These are phyloP conservation scores for Meripilus lineatus DNA, from an alignment of 1,284 basidiomycete genomes.

Conservation along the genomic window DNA sequence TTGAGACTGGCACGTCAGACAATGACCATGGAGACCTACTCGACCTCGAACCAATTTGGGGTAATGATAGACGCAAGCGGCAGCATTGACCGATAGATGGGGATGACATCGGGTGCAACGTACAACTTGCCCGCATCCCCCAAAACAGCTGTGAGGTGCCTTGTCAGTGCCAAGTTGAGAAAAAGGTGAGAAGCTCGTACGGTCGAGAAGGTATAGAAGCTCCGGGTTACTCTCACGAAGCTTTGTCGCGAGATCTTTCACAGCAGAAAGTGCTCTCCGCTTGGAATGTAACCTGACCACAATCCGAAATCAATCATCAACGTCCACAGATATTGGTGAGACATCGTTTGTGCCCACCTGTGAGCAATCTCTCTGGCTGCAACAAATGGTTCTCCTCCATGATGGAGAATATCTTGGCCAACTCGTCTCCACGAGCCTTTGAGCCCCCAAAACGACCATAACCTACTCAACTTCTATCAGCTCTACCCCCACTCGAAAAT, in stretches of 20 bases:
- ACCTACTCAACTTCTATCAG: constrained; percentile 37
- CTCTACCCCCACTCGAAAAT: not conserved
- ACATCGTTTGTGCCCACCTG: constrained; percentile 40
- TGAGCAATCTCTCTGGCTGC: constrained; percentile 61
- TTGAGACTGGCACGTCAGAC: constrained; percentile 5
- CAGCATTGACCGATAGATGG: constrained; percentile 82
- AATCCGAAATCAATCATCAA: too few species aligned
- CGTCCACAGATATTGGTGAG: too few species aligned
- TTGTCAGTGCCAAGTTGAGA: not conserved
- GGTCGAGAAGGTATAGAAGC: constrained; percentile 86
- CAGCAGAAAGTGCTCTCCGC: constrained; percentile 73
- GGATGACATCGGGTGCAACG: constrained; percentile 84
- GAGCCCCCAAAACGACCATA: constrained; percentile 76
- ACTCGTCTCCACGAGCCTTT: constrained; percentile 65
- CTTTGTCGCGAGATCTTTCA: constrained; percentile 60
- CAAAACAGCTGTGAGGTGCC: constrained; percentile 62
- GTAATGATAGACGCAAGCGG: constrained; percentile 86
- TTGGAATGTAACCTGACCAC: constrained; percentile 77
- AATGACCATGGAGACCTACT: constrained; percentile 51
- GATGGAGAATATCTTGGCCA: constrained; percentile 60
- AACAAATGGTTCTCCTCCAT: constrained; percentile 71
- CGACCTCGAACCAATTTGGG: constrained; percentile 97
- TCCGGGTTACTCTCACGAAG: constrained; percentile 53
- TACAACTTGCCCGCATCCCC: constrained; percentile 89
- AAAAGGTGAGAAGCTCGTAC: constrained; percentile 43